A percentile compares a stretch with the other conserved stretches of the same genome.
phyloP scores from a whole-genome alignment of 495 filamentous ascomycete species.

The Lophiostoma macrostomum region DNA sequence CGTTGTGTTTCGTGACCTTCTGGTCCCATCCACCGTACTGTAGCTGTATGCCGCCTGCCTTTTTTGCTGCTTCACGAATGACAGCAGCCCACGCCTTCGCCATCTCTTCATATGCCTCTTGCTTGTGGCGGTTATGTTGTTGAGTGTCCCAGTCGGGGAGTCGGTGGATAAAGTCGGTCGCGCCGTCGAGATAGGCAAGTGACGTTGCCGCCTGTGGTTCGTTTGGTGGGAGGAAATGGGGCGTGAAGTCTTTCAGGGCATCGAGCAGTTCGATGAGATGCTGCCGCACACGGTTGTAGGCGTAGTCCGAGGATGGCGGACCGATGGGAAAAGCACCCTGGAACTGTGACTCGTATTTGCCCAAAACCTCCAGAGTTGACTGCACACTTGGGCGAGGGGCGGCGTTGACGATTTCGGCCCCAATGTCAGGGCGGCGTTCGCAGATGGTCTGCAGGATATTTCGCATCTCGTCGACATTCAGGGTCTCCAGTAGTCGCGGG shows the following conservation, averaged over 20 bases:
- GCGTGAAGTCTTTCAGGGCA: slow-evolving; percentile 87
- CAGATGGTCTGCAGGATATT: slow-evolving; percentile 81
- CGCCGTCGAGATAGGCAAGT: slow-evolving; percentile 80
- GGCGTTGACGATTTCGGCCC: slow-evolving; percentile 75
- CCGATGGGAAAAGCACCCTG: slow-evolving; percentile 85
- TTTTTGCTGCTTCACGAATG: slow-evolving; percentile 85
- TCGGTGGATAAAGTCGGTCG: slow-evolving; percentile 82
- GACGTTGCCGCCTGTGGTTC: slow-evolving; percentile 77
- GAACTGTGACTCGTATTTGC: slow-evolving; percentile 73
- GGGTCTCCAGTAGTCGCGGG: slow-evolving; percentile 82
- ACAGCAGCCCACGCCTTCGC: slow-evolving; percentile 89
- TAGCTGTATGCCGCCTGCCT: slow-evolving; percentile 83
- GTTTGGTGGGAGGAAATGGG: slow-evolving; percentile 88
- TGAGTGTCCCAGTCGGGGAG: slow-evolving; percentile 84
- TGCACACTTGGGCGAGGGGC: slow-evolving; percentile 81
- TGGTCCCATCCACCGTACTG: slow-evolving; percentile 95
- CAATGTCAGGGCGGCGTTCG: slow-evolving; percentile 78
- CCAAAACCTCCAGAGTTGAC: slow-evolving; percentile 73
- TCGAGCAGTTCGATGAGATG: slow-evolving; percentile 77
- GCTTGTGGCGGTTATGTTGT: slow-evolving; percentile 83
- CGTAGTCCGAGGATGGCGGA: slow-evolving; percentile 80
- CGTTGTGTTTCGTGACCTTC: slow-evolving; percentile 81
- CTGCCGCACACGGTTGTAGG: slow-evolving; percentile 88
- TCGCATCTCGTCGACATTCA: slow-evolving; percentile 78
- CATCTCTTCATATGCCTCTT: slow-evolving; percentile 93